These are phyloP conservation scores for Hansenula lynferdii DNA, from an alignment of 1,139 yeast genomes.

Conservation along the genomic window DNA sequence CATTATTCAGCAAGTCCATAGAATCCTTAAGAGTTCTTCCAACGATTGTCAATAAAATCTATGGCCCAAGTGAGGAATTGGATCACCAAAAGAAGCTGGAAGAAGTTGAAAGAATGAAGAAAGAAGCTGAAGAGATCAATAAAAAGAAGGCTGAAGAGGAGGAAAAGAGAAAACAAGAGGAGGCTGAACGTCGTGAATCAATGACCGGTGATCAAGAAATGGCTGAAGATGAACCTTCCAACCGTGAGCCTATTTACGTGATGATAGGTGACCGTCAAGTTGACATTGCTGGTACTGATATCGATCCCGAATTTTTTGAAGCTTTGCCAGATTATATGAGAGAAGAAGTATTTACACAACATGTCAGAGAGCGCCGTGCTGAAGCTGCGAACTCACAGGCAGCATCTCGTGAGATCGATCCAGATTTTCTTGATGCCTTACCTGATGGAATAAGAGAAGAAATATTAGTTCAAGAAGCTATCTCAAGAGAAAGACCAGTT, in stretches of 20 bases:
- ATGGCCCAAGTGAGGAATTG: constrained; percentile 36
- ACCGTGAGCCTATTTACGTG: constrained; percentile 57
- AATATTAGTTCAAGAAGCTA: constrained; percentile 63
- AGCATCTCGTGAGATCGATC: constrained; percentile 64
- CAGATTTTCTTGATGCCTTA: constrained; percentile 76
- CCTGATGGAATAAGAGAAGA: constrained; percentile 75
- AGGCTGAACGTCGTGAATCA: constrained; percentile 9
- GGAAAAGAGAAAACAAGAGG: constrained; percentile 20
- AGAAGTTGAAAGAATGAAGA: constrained; percentile 22
- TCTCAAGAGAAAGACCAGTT: no score
- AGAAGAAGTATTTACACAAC: constrained; percentile 88
- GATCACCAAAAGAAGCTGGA: constrained; percentile 23
- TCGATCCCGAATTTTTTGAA: constrained; percentile 85
- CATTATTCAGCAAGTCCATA: constrained; percentile 41
- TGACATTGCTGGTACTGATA: constrained; percentile 85
- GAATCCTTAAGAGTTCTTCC: constrained; percentile 44
- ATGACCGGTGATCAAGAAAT: constrained; percentile 11
- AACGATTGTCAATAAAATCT: constrained; percentile 46
- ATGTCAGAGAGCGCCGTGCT: constrained; percentile 63
- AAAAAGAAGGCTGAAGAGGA: constrained; percentile 32
- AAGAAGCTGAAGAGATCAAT: constrained; percentile 31
- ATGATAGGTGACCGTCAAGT: constrained; percentile 75
- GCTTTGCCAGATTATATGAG: constrained; percentile 93
- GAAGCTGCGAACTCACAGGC: constrained; percentile 36
- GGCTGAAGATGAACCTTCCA: constrained; percentile 4